Base-by-base conservation (phyloP, 768 basidiomycete genomes). In the Xerocomellus intermedius region DNA sequence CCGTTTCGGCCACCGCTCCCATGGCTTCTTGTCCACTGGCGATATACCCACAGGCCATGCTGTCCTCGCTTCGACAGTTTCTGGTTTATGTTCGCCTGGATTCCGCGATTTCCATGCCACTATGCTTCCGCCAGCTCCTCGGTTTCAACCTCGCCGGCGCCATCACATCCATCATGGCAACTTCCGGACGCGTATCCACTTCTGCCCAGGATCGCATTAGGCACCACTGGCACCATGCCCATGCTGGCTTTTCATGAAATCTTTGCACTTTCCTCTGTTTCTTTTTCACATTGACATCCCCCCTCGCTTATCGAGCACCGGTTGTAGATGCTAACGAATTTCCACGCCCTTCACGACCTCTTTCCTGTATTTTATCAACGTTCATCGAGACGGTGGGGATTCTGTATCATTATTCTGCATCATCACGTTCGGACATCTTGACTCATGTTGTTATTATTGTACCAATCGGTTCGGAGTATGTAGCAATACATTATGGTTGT, bases 401-500 rank as follows among this genome's bases (percentile, higher is more conserved):
- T 55, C 43, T 73, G 71, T 73, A 73, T 71, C 67, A 60, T 71
- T 73, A 70, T 72, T 62, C 56, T 42, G 69, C 70, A 72, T 71
- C 58, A 58, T 62, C 64, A 44, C 64, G 57, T 50, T 58, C 55
- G 68, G 62, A 69, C 67, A 32, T 54, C 56, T 38, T 39, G 52
- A 19, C 50, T 52, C 32, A 43, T 52, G 64, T 61, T 54, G 58
- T 59, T 62, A 30, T 65, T 68, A 61, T 60, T 62, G 50, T 69
- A 64, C 56, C 60, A 41, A 54, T 56, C 38, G 48, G 56, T 55
- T 30, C 54, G 53, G 56, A 58, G 56, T 63, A 66, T 71, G 71
- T 71, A 71, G 69, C 71, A 50, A 62, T 71, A 71, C 69, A 57
- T 71, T 72, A 72, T 70, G 67, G 48, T 49, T 73, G 71, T 71